Conservation (phyloP, 208 protist species). For the Leptomonas seymouri region DNA sequence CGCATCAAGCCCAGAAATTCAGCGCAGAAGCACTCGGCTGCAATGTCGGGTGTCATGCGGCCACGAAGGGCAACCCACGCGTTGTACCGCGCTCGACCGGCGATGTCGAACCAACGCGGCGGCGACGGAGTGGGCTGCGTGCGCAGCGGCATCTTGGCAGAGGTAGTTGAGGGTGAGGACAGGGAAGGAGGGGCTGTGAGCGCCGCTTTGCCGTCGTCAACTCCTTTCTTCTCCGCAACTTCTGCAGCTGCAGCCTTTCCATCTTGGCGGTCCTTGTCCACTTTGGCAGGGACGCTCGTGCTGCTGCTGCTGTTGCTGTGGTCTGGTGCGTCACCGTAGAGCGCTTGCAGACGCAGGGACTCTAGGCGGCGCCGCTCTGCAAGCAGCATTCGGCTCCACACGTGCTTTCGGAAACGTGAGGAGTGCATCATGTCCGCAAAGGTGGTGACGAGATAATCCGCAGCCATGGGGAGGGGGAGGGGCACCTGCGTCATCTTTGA, state of each 20-base stretch:
- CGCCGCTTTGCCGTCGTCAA: neutral
- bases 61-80: constrained; percentile 61
- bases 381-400: constrained; percentile 44
- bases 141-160: too few species aligned
- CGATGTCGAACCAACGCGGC: constrained; percentile 69
- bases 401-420: constrained; percentile 31
- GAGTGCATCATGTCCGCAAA: constrained; percentile 49
- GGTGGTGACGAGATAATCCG: constrained; percentile 30
- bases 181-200: neutral
- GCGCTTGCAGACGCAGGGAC: constrained; percentile 66
- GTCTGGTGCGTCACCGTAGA: constrained; percentile 70
- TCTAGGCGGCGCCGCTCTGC: constrained; percentile 53
- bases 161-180: too few species aligned
- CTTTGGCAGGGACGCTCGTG: too few species aligned
- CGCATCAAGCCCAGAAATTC: constrained; percentile 72
- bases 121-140: constrained; percentile 5
- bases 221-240: neutral
- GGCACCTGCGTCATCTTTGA: constrained; percentile 12
- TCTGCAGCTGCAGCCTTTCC: neutral
- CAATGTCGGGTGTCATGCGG: constrained; percentile 61
- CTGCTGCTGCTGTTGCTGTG: neutral
- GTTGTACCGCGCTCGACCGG: constrained; percentile 43
- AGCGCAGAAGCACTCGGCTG: constrained; percentile 67
- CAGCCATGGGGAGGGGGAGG: constrained; percentile 17
- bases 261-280: too few species aligned